Evolutionary conservation across 2,329 filamentous ascomycete genomes (phyloP).

Genomic region (Fusarium devonianum): DNA sequence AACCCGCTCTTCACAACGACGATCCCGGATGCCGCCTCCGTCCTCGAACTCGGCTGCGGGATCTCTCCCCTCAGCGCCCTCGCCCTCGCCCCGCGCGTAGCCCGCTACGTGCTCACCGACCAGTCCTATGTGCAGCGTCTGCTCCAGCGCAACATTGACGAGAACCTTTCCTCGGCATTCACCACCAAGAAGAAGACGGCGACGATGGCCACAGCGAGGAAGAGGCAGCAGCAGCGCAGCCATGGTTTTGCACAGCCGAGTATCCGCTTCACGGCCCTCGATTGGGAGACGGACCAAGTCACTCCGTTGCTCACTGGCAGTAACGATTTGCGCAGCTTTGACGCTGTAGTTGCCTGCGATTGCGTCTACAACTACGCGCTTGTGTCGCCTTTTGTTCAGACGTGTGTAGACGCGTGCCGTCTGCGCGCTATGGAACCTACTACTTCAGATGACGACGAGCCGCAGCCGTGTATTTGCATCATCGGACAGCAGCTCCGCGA

Average conservation of each 20-base stretch:
- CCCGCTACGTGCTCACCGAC: conserved; percentile 81
- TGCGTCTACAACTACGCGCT: conserved; percentile 95
- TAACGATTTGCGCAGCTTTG: conserved; percentile 59
- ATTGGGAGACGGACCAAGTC: conserved; percentile 80
- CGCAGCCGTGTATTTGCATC: conserved; percentile 71
- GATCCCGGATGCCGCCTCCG: conserved; percentile 56
- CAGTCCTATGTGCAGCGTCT: conserved; percentile 83
- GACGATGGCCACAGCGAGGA: no score
- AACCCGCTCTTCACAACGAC: conserved; percentile 66
- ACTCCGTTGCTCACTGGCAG: conserved; percentile 51
- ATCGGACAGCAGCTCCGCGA: conserved; percentile 90
- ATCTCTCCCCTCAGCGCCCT: conserved; percentile 82
- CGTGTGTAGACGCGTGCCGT: conserved; percentile 77
- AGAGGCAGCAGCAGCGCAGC: no score
- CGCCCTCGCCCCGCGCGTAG: conserved; percentile 66
- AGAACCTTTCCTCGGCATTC: conserved; percentile 55
- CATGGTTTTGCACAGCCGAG: conserved; percentile 41
- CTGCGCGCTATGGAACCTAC: conserved; percentile 52
- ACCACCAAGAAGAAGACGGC: conserved; percentile 7
- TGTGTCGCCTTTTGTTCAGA: conserved; percentile 80
- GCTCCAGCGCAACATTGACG: conserved; percentile 76
- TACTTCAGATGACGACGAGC: conserved; percentile 20
- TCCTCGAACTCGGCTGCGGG: conserved; percentile 89
- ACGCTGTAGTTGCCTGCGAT: conserved; percentile 84
- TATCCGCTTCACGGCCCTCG: conserved; percentile 68